Conservation (phyloP, 768 basidiomycete species). For the Agrocybe praecox region DNA sequence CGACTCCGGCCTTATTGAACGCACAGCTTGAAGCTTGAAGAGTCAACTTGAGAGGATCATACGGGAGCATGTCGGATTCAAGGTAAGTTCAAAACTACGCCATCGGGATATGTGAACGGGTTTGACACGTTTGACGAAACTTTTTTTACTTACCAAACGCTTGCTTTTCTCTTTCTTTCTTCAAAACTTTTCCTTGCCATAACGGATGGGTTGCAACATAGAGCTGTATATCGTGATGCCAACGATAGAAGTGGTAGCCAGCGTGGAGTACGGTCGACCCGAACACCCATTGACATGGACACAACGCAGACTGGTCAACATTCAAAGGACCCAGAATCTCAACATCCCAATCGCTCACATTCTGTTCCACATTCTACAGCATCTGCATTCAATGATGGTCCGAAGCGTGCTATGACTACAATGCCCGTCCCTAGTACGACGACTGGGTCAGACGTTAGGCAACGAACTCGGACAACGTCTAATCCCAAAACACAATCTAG, state of each 20-base stretch:
- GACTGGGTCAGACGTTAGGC: background rate
- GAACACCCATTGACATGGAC: constrained; percentile 10
- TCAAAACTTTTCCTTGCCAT: too few species aligned
- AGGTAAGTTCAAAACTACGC: too few species aligned
- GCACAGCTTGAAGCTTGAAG: too few species aligned
- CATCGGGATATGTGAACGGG: too few species aligned
- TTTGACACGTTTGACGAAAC: too few species aligned
- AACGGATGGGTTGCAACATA: background rate
- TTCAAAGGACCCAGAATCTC: constrained; percentile 4
- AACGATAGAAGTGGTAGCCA: background rate
- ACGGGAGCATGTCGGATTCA: too few species aligned
- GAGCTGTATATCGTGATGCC: background rate
- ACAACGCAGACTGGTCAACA: background rate
- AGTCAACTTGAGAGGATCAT: too few species aligned
- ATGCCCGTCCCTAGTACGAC: constrained; percentile 5
- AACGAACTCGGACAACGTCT: constrained; percentile 4
- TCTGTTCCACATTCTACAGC: constrained; percentile 12
- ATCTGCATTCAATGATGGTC: background rate
- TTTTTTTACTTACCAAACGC: too few species aligned
- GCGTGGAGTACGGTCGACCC: constrained; percentile 10
- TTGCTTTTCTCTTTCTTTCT: too few species aligned
- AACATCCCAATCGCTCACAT: constrained; percentile 12
- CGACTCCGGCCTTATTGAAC: too few species aligned
- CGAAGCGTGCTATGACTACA: background rate
- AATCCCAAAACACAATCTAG: constrained; percentile 3